Evolutionary conservation across 176 grass and related monocot species (phyloP).

Genomic region (Rhynchospora breviuscula): DNA sequence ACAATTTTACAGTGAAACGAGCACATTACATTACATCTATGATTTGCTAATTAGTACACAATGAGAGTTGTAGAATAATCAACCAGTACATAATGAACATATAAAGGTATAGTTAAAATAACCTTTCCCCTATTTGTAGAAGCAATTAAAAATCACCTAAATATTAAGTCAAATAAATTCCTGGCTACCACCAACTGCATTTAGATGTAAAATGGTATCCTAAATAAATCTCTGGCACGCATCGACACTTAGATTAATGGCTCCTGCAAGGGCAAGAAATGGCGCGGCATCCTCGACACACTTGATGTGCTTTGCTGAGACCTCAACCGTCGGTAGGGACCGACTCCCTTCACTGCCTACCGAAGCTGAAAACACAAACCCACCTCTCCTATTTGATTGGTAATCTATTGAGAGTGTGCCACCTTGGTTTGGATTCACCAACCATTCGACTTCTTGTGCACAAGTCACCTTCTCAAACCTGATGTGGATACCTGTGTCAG

Average conservation of each 20-base stretch:
- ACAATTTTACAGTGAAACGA: not conserved
- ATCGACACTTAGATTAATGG: slow-evolving; percentile 67
- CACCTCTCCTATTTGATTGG: not conserved
- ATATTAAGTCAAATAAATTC: not conserved
- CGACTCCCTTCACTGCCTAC: not conserved
- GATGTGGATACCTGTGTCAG: not conserved
- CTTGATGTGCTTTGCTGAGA: slow-evolving; percentile 47
- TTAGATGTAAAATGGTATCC: not conserved
- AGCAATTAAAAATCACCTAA: not conserved
- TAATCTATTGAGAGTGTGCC: slow-evolving; percentile 7
- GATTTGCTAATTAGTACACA: not conserved
- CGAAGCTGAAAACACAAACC: not conserved
- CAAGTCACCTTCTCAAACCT: not conserved
- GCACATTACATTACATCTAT: not conserved
- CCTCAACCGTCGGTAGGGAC: slow-evolving; percentile 44
- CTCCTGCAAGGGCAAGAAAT: slow-evolving; percentile 59
- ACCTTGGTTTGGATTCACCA: slow-evolving; percentile 1
- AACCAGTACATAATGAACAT: not conserved
- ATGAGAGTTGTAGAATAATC: not conserved
- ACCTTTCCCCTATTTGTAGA: not conserved
- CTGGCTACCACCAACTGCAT: not conserved
- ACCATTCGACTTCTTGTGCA: not conserved
- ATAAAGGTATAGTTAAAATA: not conserved
- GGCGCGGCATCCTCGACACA: slow-evolving; percentile 69
- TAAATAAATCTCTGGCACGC: slow-evolving; percentile 59